Base-by-base conservation (phyloP, 805 yeast species). In the Wickerhamiella azyma region DNA sequence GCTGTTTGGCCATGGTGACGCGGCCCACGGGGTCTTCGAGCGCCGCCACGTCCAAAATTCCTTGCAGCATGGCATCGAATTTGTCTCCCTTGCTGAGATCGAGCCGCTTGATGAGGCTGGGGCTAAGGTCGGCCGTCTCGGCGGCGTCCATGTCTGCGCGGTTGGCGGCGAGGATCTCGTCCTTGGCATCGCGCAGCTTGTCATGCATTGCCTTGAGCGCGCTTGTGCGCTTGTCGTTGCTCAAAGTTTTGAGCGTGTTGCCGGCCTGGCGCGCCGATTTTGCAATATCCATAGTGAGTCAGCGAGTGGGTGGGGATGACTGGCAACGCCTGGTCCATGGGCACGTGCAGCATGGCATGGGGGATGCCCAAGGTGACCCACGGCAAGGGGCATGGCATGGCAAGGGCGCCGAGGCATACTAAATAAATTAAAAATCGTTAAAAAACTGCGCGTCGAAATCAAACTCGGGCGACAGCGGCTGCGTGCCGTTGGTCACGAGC, bases 11-110 rank as follows among this genome's bases (percentile, higher is more conserved):
- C 55, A 92, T 68, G 2, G 92, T 81, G 51, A 82, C 65, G 60
- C 81, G 81, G n/a, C 96, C 95, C 35, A 89, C 80, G 14, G 98
- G 98, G 61, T 92, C 97, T 26, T 79, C 83, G 45, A 92, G 70
- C 2, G 73, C 73, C 1, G 95, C 92, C 16, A 92, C 98, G 55
- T 92, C 98, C 40, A 81, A 67, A 13, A 92, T 79, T 21, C 99
- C 99, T 60, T 86, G 92, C 44, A 89, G 74, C 99, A 92, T 92
- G 24, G 83, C 69, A 52, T 88, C 97, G 58, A 76, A 92, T 63
- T 94, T 92, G 49, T 82, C 96, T 45, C 80, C 77, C 51, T 73
- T 76, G 40, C 83, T 73, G 35, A 92, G 68, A 60, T 94, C 97
- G 13, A 92, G 69, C 55, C 99, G 72, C 59, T 85, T 88, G 44